Evolutionary conservation across 2,329 filamentous ascomycete species (phyloP).

Genomic region (Bipolaris bicolor): DNA sequence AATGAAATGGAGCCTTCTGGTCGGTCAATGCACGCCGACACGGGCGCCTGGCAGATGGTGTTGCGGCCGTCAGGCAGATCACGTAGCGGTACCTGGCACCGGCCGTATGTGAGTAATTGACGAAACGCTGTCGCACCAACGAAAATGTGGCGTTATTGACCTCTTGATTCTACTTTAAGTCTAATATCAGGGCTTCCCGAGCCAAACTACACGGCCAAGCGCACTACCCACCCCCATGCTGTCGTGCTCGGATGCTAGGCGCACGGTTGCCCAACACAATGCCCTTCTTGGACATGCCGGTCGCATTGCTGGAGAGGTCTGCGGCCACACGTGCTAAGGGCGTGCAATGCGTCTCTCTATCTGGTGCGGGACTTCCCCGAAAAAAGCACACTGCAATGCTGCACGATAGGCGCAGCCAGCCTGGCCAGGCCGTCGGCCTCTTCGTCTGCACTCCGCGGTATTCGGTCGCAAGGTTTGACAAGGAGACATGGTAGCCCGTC

Average conservation of each 20-base stretch:
- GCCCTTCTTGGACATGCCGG: constrained; percentile 4
- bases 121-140: constrained; percentile 30
- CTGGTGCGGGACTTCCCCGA: constrained; percentile 9
- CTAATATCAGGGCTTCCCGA: constrained; percentile 20
- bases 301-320: constrained; percentile 25
- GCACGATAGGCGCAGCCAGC: constrained; percentile 17
- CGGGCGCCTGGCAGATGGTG: constrained; percentile 27
- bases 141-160: constrained; percentile 41
- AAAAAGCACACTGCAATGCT: constrained; percentile 17
- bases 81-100: constrained; percentile 34
- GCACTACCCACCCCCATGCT: neutral
- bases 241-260: constrained; percentile 9
- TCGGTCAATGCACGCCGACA: constrained; percentile 24
- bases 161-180: constrained; percentile 19
- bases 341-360: constrained; percentile 18
- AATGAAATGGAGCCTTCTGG: constrained; percentile 15
- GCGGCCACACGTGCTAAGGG: constrained; percentile 37
- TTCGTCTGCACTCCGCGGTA: constrained; percentile 9
- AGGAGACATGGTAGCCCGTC: constrained; percentile 13
- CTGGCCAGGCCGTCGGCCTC: constrained; percentile 21
- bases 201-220: constrained; percentile 15
- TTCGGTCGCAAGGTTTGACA: constrained; percentile 9
- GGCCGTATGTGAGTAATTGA: constrained; percentile 21
- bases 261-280: constrained; percentile 8
- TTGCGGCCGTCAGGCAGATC: constrained; percentile 30